phyloP scores from a whole-genome alignment of 306 rosid species.

The Acacia confusa region DNA sequence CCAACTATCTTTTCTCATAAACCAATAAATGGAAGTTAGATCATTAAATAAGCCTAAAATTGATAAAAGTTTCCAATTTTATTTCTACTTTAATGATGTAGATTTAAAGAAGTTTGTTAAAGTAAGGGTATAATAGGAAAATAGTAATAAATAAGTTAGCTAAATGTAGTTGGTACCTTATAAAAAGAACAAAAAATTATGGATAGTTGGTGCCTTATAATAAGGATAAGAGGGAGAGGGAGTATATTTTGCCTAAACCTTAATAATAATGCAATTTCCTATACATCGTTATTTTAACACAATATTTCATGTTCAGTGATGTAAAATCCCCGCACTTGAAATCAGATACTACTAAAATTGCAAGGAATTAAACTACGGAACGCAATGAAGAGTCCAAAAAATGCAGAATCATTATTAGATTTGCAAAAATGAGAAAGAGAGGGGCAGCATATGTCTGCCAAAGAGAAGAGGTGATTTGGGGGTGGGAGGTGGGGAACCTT shows the following conservation, averaged over 20 bases:
- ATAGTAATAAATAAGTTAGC: no score
- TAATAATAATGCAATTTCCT: not conserved
- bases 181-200: no score
- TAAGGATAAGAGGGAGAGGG: no score
- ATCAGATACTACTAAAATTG: not conserved
- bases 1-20: no score
- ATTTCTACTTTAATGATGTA: no score
- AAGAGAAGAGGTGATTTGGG: conserved; percentile 48
- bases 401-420: not conserved
- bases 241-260: not conserved
- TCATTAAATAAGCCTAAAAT: no score
- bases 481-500: conserved; percentile 50
- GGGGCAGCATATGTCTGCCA: conserved; percentile 62
- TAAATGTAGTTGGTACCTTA: no score
- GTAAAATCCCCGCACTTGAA: not conserved
- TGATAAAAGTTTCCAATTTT: no score
- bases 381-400: not conserved
- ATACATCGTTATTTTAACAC: not conserved
- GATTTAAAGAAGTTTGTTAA: no score
- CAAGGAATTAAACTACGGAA: not conserved
- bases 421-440: not conserved
- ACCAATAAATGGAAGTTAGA: no score
- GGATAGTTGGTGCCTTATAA: no score
- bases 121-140: no score
- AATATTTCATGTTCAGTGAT: not conserved